Evolutionary conservation across 176 grass and related monocot genomes (phyloP).

Genomic region (Oryza meridionalis): DNA sequence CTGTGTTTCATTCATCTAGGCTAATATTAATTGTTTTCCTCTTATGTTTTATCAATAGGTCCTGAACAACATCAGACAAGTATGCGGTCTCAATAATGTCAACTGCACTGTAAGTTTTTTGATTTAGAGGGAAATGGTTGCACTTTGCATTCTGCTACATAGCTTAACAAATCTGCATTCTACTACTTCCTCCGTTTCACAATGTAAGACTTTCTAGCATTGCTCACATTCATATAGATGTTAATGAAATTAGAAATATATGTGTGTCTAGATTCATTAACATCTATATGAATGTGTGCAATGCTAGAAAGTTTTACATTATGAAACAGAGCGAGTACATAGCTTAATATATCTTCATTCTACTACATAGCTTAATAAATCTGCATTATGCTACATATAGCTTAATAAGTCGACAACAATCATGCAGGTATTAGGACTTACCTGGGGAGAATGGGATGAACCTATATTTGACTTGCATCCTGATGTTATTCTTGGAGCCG

Average conservation of each 20-base stretch:
- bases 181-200: too few relatives aligned
- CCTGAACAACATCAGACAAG: constrained; percentile 70
- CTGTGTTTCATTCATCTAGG: not conserved
- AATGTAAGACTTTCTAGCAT: too few relatives aligned
- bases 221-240: too few relatives aligned
- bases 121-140: not conserved
- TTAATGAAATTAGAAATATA: too few relatives aligned
- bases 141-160: not conserved
- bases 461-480: constrained; percentile 67
- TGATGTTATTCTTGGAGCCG: constrained; percentile 80
- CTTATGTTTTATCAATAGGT: constrained; percentile 51
- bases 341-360: not conserved
- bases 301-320: too few relatives aligned
- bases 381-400: not conserved
- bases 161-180: too few relatives aligned
- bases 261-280: too few relatives aligned
- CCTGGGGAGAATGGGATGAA: constrained; percentile 82
- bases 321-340: too few relatives aligned
- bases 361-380: not conserved
- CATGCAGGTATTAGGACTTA: constrained; percentile 74
- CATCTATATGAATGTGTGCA: too few relatives aligned
- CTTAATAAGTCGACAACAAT: not conserved
- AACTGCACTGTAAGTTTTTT: constrained; percentile 64
- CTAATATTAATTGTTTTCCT: not conserved
- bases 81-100: constrained; percentile 59